Evolutionary conservation across 2,329 filamentous ascomycete species (phyloP), one percentile per base, ranked within the genome.

Genomic region (Talaromyces sp.): DNA sequence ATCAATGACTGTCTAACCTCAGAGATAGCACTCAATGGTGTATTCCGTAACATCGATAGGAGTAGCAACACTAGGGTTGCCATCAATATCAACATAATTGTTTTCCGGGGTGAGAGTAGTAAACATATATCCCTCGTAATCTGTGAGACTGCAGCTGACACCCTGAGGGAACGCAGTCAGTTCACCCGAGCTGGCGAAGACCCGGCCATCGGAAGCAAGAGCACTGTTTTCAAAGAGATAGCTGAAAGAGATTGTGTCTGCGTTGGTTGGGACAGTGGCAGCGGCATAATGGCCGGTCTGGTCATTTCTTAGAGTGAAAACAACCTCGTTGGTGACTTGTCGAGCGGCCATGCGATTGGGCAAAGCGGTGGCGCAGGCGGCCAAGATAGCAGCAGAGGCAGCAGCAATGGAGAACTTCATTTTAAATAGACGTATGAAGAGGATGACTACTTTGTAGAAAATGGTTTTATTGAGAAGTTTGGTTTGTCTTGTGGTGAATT

Each of bases 291-390:
- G 38, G 27, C 58, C 58, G 21, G 41, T 41, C 41, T 52, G 58
- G 11, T 60, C 54, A 29, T 60, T 60, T 21, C 46, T 57, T 41
- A 60, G 43, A 17, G 58, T 32, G 32, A 60, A 60, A n/a, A 38
- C 56, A 32, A 60, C 35, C 31, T 50, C 24, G 29, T 38, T 17
- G n/a, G 38, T 9, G n/a, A 10, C 52, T 27, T 38, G 51, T 4
- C 58, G 58, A 57, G 58, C 43, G 17, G 32, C 41, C 7, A 38
- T 43, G 32, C 27, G n/a, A 26, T 38, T 55, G 27, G 58, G 58
- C 46, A 57, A 11, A n/a, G 54, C 58, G 4, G 17, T 54, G 17
- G 19, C 58, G 19, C 41, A 57, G 54, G 58, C 53, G 48, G 54
- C 58, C 3, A 60, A 46, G 54, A 60, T 46, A 31, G 54, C 54